Percentiles rank a stretch among this genome's conserved stretches.
phyloP scores from a whole-genome alignment of 2,329 filamentous ascomycete genomes.

The Fusarium algeriense region DNA sequence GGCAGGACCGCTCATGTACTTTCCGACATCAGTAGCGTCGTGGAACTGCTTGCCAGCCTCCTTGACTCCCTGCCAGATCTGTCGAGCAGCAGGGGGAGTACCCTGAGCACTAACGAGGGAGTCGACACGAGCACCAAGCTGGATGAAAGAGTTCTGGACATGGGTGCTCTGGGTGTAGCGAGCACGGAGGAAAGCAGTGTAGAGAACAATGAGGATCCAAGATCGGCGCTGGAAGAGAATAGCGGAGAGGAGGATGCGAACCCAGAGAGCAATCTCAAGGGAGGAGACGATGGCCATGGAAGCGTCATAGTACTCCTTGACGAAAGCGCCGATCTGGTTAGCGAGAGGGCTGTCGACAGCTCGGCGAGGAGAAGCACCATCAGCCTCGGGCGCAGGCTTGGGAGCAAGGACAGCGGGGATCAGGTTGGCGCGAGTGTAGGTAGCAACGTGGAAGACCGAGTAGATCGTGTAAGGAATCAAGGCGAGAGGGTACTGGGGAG shows the following conservation, averaged over 20 bases:
- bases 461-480: constrained; percentile 96
- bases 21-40: constrained; percentile 81
- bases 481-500: constrained; percentile 88
- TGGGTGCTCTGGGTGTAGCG: constrained; percentile 92
- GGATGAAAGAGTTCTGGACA: constrained; percentile 84
- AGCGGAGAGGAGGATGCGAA: constrained; percentile 83
- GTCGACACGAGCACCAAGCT: constrained; percentile 81
- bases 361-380: constrained; percentile 65
- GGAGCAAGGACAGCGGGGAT: constrained; percentile 86
- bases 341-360: constrained; percentile 70
- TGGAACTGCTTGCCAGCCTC: constrained; percentile 77
- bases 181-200: constrained; percentile 92
- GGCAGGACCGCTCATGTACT: constrained; percentile 73
- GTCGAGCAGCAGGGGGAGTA: constrained; percentile 81
- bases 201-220: constrained; percentile 87
- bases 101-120: constrained; percentile 87
- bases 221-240: constrained; percentile 90
- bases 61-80: constrained; percentile 87
- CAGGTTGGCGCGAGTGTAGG: constrained; percentile 93
- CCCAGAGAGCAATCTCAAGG: constrained; percentile 89
- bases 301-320: constrained; percentile 97
- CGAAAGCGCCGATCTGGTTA: constrained; percentile 89
- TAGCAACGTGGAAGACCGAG: constrained; percentile 98
- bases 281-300: constrained; percentile 94
- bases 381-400: constrained; percentile 64